Conservation (phyloP, 2,329 filamentous ascomycete genomes). For the Thermomyces lanuginosus region DNA sequence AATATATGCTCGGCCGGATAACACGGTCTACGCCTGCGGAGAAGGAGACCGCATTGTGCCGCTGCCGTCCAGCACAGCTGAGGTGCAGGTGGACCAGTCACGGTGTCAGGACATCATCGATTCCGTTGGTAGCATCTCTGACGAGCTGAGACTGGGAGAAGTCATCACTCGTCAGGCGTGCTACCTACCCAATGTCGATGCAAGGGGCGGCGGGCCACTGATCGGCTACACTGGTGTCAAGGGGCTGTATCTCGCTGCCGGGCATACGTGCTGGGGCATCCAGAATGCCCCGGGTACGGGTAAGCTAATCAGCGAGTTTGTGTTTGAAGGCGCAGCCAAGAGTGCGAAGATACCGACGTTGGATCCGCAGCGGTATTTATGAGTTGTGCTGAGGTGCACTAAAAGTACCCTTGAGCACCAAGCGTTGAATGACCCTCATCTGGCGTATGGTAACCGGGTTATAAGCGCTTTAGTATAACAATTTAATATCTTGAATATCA, state of each 20-base stretch:
- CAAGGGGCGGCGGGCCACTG: slow-evolving; percentile 48
- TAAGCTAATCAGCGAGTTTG: slow-evolving; percentile 60
- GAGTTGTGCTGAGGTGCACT: no score
- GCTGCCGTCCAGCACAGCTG: slow-evolving; percentile 57
- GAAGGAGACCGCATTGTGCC: slow-evolving; percentile 65
- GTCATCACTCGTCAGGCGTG: slow-evolving; percentile 71
- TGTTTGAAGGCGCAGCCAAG: slow-evolving; percentile 54
- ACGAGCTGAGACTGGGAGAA: slow-evolving; percentile 48
- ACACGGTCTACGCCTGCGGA: slow-evolving; percentile 86
- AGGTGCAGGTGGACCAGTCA: slow-evolving; percentile 56
- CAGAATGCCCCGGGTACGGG: slow-evolving; percentile 87
- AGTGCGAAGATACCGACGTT: slow-evolving; percentile 51
- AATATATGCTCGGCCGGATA: slow-evolving; percentile 78
- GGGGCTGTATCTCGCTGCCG: slow-evolving; percentile 66
- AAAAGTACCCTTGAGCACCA: no score
- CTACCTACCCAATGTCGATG: slow-evolving; percentile 65
- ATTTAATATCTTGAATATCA: no score
- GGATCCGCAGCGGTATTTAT: slow-evolving; percentile 47
- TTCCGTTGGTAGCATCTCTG: slow-evolving; percentile 45
- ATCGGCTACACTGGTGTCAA: slow-evolving; percentile 58
- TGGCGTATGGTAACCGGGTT: no score
- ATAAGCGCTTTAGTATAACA: no score
- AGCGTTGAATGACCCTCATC: no score
- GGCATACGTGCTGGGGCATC: slow-evolving; percentile 96
- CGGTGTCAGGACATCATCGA: slow-evolving; percentile 75